Evolutionary conservation across 2,329 filamentous ascomycete species (phyloP).

Genomic region (Ophiostoma himal-ulmi): DNA sequence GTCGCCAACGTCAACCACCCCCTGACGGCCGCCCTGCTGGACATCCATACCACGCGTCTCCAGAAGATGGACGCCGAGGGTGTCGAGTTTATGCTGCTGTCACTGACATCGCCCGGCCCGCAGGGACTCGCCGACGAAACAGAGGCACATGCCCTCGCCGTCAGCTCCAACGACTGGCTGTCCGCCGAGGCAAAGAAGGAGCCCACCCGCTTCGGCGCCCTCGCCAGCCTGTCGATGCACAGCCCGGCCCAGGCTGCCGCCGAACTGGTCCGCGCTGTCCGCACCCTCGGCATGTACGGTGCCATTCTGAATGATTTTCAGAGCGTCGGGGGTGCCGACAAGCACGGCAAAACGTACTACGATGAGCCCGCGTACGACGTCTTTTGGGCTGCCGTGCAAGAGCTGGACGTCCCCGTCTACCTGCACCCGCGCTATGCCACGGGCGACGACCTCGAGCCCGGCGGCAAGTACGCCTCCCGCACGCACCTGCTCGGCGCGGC

Average conservation of each 20-base stretch:
- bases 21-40: conserved; percentile 30
- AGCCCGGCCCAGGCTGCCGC: conserved; percentile 29
- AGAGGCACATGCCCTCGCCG: conserved; percentile 30
- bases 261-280: conserved; percentile 32
- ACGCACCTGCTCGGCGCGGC: conserved; percentile 35
- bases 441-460: conserved; percentile 29
- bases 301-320: conserved; percentile 36
- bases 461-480: conserved; percentile 30
- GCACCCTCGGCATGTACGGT: conserved; percentile 33
- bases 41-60: conserved; percentile 32
- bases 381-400: conserved; percentile 33
- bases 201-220: conserved; percentile 32
- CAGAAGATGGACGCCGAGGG: conserved; percentile 34
- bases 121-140: conserved; percentile 31
- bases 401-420: conserved; percentile 34
- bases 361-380: conserved; percentile 31
- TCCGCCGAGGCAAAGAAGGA: conserved; percentile 29
- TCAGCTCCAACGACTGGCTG: conserved; percentile 34
- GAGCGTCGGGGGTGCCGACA: conserved; percentile 15
- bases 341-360: conserved; percentile 28
- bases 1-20: conserved; percentile 25
- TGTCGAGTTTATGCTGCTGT: conserved; percentile 37
- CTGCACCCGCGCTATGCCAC: conserved; percentile 34
- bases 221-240: conserved; percentile 35
- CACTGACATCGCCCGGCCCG: conserved; percentile 33